Evolutionary conservation across 2,329 filamentous ascomycete species (phyloP).

Genomic region (Microsporum canis): DNA sequence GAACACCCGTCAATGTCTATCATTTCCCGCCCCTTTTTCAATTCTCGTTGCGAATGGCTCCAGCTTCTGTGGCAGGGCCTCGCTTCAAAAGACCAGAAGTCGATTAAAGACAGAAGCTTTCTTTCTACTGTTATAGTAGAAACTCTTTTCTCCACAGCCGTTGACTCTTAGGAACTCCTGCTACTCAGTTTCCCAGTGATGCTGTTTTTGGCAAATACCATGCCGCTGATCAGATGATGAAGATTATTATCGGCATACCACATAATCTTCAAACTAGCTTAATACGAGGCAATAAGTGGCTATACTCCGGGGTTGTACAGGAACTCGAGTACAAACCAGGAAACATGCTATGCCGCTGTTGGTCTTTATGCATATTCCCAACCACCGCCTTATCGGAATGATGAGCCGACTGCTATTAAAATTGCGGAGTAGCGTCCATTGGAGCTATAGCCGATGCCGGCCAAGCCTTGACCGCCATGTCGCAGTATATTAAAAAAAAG

Average conservation of each 20-base stretch:
- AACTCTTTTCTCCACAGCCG: slow-evolving; percentile 2
- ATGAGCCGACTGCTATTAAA: background rate
- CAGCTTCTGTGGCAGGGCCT: background rate
- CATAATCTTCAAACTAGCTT: background rate
- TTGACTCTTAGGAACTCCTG: background rate
- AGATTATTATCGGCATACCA: background rate
- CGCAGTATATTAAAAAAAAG: background rate
- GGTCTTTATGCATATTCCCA: background rate
- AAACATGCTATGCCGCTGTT: background rate
- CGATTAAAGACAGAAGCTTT: background rate
- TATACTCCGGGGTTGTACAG: background rate
- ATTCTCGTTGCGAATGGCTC: too few relatives aligned
- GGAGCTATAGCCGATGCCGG: background rate
- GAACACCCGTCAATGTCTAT: background rate
- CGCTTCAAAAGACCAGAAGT: background rate
- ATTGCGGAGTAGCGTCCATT: background rate
- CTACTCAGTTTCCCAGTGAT: background rate
- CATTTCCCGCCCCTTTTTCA: background rate
- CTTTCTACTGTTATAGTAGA: background rate
- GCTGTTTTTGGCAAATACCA: background rate
- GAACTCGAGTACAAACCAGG: background rate
- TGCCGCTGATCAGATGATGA: background rate
- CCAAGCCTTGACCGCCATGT: background rate
- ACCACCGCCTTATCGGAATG: background rate
- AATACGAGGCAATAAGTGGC: background rate